phyloP scores from a whole-genome alignment of 1,284 basidiomycete species.

The Ganoderma meredithae region DNA sequence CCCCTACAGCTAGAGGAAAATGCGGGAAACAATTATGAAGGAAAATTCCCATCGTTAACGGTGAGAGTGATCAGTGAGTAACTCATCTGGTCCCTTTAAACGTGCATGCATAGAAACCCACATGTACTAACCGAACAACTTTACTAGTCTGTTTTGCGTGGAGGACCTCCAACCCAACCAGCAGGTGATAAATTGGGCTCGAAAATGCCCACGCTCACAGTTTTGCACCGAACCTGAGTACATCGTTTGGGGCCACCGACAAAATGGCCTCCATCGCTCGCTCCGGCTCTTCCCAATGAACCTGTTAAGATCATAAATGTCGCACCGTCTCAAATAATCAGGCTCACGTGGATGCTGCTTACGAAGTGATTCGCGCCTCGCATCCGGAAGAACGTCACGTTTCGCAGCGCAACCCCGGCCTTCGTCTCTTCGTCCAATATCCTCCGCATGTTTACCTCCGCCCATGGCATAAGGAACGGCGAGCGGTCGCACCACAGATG shows the following conservation, averaged over 20 bases:
- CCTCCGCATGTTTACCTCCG: background rate
- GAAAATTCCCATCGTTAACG: too few species aligned
- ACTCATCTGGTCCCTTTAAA: background rate
- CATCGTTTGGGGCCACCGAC: background rate
- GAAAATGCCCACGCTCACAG: background rate
- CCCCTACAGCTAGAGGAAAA: too few species aligned
- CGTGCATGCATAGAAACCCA: background rate
- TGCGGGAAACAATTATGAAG: too few species aligned
- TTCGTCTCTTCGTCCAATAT: background rate
- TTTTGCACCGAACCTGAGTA: background rate
- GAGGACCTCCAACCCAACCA: background rate
- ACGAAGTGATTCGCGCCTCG: slow-evolving; percentile 10
- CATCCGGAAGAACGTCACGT: background rate
- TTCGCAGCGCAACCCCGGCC: slow-evolving; percentile 6
- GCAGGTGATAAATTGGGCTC: too few species aligned
- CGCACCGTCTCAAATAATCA: too few species aligned
- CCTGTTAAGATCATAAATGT: background rate
- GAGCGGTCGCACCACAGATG: slow-evolving; percentile 26
- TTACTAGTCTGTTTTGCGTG: background rate
- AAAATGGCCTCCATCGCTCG: slow-evolving; percentile 5
- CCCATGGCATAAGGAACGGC: slow-evolving; percentile 19
- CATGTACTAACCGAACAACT: background rate
- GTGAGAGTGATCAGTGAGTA: too few species aligned
- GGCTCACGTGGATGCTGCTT: background rate
- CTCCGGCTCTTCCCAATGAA: slow-evolving; percentile 12